phyloP scores from a whole-genome alignment of 2,329 filamentous ascomycete genomes.

The Chaetomium sp. region DNA sequence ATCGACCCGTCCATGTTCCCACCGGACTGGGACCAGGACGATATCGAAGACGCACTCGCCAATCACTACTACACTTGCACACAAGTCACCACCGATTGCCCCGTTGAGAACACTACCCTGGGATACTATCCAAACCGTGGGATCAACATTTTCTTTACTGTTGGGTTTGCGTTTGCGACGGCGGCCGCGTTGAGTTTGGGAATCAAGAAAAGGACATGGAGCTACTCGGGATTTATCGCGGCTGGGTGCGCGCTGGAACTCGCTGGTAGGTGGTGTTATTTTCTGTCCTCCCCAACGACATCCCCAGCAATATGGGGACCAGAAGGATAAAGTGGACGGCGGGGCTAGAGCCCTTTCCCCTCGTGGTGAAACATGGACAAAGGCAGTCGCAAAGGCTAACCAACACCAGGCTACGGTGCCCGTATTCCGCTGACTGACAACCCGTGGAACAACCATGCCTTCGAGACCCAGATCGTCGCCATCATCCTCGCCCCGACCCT shows the following conservation, averaged over 20 bases:
- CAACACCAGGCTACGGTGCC: conserved; percentile 44
- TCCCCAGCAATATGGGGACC: neutral
- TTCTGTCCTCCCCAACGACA: neutral
- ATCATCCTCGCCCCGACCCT: conserved; percentile 56
- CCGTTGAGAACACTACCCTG: conserved; percentile 46
- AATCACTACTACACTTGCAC: conserved; percentile 29
- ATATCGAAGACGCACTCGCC: conserved; percentile 10
- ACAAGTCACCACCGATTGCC: conserved; percentile 38
- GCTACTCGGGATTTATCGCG: conserved; percentile 43
- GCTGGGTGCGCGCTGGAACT: conserved; percentile 47
- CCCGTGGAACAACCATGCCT: conserved; percentile 48
- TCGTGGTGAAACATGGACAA: neutral
- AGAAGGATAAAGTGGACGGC: neutral
- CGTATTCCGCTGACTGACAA: conserved; percentile 45
- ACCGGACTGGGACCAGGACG: conserved; percentile 3
- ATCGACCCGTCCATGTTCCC: conserved; percentile 14
- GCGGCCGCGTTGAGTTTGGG: conserved; percentile 39
- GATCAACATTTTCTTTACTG: conserved; percentile 48
- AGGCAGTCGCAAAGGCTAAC: neutral
- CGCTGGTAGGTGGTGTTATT: conserved; percentile 32
- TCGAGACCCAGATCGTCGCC: conserved; percentile 53
- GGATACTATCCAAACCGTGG: conserved; percentile 52
- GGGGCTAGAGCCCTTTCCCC: too few species aligned
- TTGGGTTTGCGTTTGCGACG: conserved; percentile 41
- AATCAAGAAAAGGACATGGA: conserved; percentile 48